These are phyloP conservation scores for Moricandia moricandioides DNA, from an alignment of 345 rosid genomes.

Conservation along the genomic window DNA sequence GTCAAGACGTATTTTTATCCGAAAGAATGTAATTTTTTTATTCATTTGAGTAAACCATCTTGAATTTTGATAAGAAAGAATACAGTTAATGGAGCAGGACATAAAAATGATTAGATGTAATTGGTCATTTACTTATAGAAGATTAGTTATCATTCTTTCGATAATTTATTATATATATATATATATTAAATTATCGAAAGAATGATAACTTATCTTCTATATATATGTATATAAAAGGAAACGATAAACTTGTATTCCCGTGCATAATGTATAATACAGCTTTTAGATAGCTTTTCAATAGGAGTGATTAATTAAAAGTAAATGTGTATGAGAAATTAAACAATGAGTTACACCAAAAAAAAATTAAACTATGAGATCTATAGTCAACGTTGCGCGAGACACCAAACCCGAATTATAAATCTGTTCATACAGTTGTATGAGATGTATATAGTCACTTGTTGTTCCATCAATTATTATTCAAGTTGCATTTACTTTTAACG, in stretches of 20 bases:
- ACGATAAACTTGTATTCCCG: neutral
- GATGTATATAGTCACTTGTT: neutral
- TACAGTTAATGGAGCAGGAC: slow-evolving; percentile 2
- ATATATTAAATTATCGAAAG: no score
- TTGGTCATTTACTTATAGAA: neutral
- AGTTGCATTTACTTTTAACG: neutral
- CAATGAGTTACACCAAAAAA: neutral
- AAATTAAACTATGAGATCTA: neutral
- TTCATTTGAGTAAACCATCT: neutral
- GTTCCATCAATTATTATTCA: neutral
- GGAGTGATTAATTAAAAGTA: neutral
- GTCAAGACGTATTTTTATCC: neutral
- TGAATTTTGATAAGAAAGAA: slow-evolving; percentile 10
- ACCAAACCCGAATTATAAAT: neutral
- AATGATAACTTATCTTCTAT: no score
- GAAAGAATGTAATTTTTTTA: neutral
- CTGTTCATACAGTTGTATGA: neutral
- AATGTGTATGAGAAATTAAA: neutral
- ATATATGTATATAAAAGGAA: neutral
- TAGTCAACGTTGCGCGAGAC: neutral
- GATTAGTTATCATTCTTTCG: neutral
- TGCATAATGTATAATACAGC: neutral
- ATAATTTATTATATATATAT: neutral
- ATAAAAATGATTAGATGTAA: neutral
- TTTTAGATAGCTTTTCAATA: neutral